Conservation (phyloP, 768 basidiomycete species). For the Amylocystis lapponica region DNA sequence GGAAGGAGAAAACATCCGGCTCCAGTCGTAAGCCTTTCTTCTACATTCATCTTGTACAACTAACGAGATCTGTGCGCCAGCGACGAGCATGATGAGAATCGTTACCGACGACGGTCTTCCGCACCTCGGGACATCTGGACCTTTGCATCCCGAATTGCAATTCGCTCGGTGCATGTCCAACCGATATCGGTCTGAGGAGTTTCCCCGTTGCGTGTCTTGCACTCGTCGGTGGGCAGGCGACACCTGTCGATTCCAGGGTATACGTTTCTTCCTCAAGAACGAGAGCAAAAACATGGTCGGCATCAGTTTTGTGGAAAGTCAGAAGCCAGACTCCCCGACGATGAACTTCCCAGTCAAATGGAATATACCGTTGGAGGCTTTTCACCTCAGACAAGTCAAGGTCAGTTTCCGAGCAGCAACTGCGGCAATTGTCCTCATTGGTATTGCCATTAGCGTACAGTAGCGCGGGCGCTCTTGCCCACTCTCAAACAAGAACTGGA, state of each 20-base stretch:
- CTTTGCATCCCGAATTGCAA: slow-evolving; percentile 62
- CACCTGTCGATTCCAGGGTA: slow-evolving; percentile 83
- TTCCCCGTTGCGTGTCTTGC: slow-evolving; percentile 79
- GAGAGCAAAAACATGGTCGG: slow-evolving; percentile 51
- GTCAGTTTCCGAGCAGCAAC: slow-evolving; percentile 27
- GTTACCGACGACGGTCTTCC: slow-evolving; percentile 25
- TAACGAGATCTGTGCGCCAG: slow-evolving; percentile 9
- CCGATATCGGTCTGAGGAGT: slow-evolving; percentile 63
- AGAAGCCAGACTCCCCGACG: slow-evolving; percentile 47
- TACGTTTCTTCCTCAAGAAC: slow-evolving; percentile 72
- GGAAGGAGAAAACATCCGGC: slow-evolving; percentile 36
- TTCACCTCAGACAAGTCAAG: slow-evolving; percentile 56
- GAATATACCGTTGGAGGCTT: slow-evolving; percentile 51
- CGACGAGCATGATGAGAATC: slow-evolving; percentile 22
- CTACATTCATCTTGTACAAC: slow-evolving; percentile 9
- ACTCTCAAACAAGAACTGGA: slow-evolving; percentile 57
- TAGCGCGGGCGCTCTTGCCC: slow-evolving; percentile 64
- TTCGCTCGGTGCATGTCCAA: slow-evolving; percentile 83
- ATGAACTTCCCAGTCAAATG: slow-evolving; percentile 64
- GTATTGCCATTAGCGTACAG: slow-evolving; percentile 49
- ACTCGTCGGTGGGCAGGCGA: slow-evolving; percentile 85
- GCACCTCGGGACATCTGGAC: slow-evolving; percentile 22
- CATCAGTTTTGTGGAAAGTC: slow-evolving; percentile 64
- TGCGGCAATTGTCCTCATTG: slow-evolving; percentile 1
- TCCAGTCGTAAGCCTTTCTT: slow-evolving; percentile 7